Conservation (phyloP, 768 basidiomycete species). For the Gloeophyllum trabeum region DNA sequence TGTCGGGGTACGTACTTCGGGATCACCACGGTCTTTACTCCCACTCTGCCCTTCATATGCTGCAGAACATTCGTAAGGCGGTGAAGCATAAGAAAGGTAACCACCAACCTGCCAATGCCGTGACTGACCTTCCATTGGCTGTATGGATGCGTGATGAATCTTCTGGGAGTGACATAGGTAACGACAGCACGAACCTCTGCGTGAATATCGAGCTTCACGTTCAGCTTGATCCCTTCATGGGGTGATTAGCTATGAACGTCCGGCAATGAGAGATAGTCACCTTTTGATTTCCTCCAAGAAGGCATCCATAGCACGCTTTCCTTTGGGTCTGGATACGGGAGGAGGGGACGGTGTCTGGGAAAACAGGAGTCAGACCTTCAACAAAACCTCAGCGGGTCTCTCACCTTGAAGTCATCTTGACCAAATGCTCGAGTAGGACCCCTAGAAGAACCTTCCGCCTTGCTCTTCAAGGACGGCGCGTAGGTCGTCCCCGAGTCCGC, state of each 20-base stretch:
- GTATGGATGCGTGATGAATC: too few species aligned
- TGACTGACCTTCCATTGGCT: too few species aligned
- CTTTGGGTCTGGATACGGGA: slow-evolving; percentile 63
- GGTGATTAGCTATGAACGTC: neutral
- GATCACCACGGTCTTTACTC: slow-evolving; percentile 82
- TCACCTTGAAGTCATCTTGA: slow-evolving; percentile 21
- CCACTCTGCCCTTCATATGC: slow-evolving; percentile 90
- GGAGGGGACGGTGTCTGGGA: slow-evolving; percentile 52
- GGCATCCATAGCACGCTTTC: slow-evolving; percentile 91
- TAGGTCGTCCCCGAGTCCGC: slow-evolving; percentile 35
- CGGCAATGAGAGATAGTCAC: slow-evolving; percentile 22
- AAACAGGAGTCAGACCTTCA: slow-evolving; percentile 1
- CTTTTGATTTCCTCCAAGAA: slow-evolving; percentile 96
- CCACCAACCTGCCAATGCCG: neutral
- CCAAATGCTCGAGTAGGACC: slow-evolving; percentile 18
- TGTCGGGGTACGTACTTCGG: slow-evolving; percentile 41
- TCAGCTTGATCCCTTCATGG: slow-evolving; percentile 76
- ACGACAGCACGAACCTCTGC: slow-evolving; percentile 50
- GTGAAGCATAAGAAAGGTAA: neutral
- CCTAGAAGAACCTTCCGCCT: slow-evolving; percentile 18
- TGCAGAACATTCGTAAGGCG: slow-evolving; percentile 11
- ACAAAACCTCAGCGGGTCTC: too few species aligned
- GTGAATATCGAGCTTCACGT: slow-evolving; percentile 75
- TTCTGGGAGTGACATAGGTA: too few species aligned
- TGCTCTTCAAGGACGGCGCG: slow-evolving; percentile 21